Percentiles rank a stretch among this genome's conserved stretches.
phyloP scores from a whole-genome alignment of 2,329 filamentous ascomycete genomes.

The Tolypocladium sp. region DNA sequence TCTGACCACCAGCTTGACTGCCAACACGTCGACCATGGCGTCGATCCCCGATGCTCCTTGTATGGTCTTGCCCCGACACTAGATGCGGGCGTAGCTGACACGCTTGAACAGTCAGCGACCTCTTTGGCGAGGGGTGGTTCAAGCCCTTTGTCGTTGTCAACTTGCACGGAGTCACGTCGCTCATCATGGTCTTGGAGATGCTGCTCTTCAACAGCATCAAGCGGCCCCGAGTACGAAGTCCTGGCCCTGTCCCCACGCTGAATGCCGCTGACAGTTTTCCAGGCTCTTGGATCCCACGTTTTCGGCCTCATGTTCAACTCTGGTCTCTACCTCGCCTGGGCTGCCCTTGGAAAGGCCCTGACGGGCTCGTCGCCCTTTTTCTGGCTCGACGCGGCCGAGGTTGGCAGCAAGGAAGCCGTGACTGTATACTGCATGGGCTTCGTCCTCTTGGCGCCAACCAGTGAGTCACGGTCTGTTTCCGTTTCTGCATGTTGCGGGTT shows the following conservation, averaged over 20 bases:
- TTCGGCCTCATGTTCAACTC: conserved; percentile 30
- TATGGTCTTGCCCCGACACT: conserved; percentile 2
- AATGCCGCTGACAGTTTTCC: conserved; percentile 6
- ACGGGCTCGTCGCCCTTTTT: conserved; percentile 40
- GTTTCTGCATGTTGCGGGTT: background rate
- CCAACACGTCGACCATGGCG: background rate
- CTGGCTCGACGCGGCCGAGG: conserved; percentile 37
- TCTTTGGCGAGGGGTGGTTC: conserved; percentile 39
- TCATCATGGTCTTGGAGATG: conserved; percentile 35
- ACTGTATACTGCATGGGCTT: conserved; percentile 35
- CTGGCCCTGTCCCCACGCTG: accelerated
- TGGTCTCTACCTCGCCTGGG: conserved; percentile 40
- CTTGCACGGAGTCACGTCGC: conserved; percentile 31
- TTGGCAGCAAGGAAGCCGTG: conserved; percentile 34
- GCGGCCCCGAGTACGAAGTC: conserved; percentile 32
- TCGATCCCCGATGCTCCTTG: conserved; percentile 12
- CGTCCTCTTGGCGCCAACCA: conserved; percentile 29
- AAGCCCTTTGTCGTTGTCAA: conserved; percentile 36
- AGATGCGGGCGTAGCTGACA: conserved; percentile 7
- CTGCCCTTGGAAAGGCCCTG: conserved; percentile 33
- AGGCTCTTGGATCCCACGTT: conserved; percentile 37
- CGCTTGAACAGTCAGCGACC: conserved; percentile 29
- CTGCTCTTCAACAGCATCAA: conserved; percentile 44
- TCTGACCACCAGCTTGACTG: background rate
- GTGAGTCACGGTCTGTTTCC: conserved; percentile 25